Conservation (phyloP, 176 grass and related monocot genomes). For the Phoenix dactylifera region DNA sequence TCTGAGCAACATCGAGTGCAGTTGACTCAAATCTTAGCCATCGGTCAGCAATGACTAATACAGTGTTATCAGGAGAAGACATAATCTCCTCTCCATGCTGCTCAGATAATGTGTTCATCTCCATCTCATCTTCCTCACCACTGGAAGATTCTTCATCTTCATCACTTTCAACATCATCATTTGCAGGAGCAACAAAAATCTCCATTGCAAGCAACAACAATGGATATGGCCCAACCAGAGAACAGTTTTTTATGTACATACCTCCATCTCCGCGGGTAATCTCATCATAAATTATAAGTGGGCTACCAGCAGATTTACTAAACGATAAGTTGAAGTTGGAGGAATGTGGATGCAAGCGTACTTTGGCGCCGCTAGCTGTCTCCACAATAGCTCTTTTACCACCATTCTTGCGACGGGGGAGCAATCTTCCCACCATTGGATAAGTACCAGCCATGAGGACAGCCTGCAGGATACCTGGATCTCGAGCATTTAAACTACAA, state of each 20-base stretch:
- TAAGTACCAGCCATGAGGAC: conserved; percentile 75
- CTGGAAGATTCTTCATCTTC: conserved; percentile 44
- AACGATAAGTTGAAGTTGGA: conserved; percentile 57
- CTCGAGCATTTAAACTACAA: conserved; percentile 76
- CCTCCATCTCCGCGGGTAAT: conserved; percentile 72
- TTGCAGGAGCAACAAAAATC: conserved; percentile 71
- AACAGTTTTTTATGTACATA: conserved; percentile 78
- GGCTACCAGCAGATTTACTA: conserved; percentile 30
- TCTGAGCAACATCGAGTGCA: conserved; percentile 92
- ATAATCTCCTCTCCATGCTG: conserved; percentile 54
- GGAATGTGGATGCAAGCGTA: conserved; percentile 77
- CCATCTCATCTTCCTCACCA: conserved; percentile 45
- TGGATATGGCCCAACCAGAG: conserved; percentile 61
- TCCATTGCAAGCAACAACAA: conserved; percentile 58
- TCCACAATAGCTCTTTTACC: conserved; percentile 44
- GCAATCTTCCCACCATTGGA: conserved; percentile 80
- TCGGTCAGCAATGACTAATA: conserved; percentile 68
- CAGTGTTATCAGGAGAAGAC: conserved; percentile 75
- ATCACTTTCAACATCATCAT: conserved; percentile 37
- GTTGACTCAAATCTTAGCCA: conserved; percentile 75
- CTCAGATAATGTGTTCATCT: conserved; percentile 15
- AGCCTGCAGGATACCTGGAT: conserved; percentile 84
- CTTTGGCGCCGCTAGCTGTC: conserved; percentile 66
- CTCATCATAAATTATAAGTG: conserved; percentile 80
- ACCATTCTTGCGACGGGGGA: conserved; percentile 43